Evolutionary conservation across 2,329 filamentous ascomycete species (phyloP).

Genomic region (Biscogniauxia marginata): DNA sequence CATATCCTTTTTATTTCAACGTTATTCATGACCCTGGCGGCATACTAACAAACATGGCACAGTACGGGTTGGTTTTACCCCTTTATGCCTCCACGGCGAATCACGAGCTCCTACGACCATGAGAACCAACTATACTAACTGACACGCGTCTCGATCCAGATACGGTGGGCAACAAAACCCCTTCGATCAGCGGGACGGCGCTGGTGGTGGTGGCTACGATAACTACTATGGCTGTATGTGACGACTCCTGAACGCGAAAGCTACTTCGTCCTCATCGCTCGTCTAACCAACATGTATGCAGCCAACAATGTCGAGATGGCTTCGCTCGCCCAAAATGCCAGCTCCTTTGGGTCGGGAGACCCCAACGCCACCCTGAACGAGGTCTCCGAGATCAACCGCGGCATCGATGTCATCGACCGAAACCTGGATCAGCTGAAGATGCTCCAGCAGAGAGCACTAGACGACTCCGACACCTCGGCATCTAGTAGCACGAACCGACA

Average conservation of each 20-base stretch:
- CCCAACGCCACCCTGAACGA: constrained; percentile 81
- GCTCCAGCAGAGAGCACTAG: constrained; percentile 69
- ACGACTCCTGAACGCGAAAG: background rate
- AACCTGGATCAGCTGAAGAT: constrained; percentile 71
- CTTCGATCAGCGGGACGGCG: constrained; percentile 54
- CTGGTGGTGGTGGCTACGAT: constrained; percentile 37
- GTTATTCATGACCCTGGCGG: constrained; percentile 14
- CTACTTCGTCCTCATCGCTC: background rate
- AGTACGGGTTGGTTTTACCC: constrained; percentile 54
- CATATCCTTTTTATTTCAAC: constrained; percentile 14
- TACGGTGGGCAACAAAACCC: constrained; percentile 57
- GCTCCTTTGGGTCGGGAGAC: constrained; percentile 50
- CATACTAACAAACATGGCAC: constrained; percentile 41
- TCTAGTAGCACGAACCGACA: constrained; percentile 65
- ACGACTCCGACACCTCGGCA: constrained; percentile 69
- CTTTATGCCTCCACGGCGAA: constrained; percentile 7
- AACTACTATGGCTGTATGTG: constrained; percentile 42
- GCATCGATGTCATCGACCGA: constrained; percentile 70
- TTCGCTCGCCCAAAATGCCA: constrained; percentile 55
- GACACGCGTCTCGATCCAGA: constrained; percentile 38
- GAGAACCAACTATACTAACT: constrained; percentile 23
- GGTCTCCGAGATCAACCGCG: constrained; percentile 75
- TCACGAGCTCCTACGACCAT: constrained; percentile 8
- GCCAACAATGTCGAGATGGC: constrained; percentile 68
- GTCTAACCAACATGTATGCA: constrained; percentile 22